A percentile compares a stretch with the other conserved stretches of the same genome.
Conservation (phyloP, 441 rosid species). For the Erodium chrysanthum region DNA sequence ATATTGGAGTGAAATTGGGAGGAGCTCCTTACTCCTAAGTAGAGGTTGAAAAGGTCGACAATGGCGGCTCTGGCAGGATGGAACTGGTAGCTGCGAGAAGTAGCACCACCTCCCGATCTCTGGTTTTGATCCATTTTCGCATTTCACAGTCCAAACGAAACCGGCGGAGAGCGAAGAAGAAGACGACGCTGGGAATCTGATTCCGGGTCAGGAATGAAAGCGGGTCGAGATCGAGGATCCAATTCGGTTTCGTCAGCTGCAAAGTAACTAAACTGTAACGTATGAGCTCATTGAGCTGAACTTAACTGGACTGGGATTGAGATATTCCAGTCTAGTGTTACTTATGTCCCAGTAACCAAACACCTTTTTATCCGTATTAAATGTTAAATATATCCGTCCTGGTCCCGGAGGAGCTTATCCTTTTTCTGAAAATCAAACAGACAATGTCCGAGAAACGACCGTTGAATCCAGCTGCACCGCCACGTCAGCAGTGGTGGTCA, state of each 20-base stretch:
- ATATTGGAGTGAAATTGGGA: not conserved
- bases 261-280: no score
- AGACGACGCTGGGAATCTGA: not conserved
- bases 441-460: no score
- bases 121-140: conserved; percentile 40
- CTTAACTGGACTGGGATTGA: no score
- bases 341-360: no score
- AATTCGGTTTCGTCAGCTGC: no score
- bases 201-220: not conserved
- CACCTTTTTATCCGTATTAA: no score
- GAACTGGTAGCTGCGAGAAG: conserved; percentile 52
- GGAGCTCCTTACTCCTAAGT: conserved; percentile 47
- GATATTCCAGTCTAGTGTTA: no score
- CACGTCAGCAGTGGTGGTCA: not conserved
- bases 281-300: no score
- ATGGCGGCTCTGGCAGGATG: conserved; percentile 61
- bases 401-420: no score
- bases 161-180: not conserved
- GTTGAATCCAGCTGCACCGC: not conserved
- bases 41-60: conserved; percentile 63
- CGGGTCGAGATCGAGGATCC: no score
- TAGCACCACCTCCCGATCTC: conserved; percentile 32
- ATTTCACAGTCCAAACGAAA: no score
- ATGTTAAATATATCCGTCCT: no score
- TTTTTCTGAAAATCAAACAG: not conserved